phyloP scores from a whole-genome alignment of 805 yeast species.

The Monosporozyma aquatica region DNA sequence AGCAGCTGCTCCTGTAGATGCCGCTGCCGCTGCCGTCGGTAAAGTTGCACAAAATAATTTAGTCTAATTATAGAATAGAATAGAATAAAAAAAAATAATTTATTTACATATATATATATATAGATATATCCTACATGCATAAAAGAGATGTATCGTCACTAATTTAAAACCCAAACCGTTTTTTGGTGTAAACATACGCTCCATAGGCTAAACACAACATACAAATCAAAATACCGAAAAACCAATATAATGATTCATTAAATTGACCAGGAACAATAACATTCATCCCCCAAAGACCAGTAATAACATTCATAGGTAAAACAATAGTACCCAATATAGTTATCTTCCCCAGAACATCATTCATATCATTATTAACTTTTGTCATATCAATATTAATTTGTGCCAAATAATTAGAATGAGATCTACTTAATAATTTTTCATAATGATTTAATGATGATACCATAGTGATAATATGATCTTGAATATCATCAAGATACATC shows the following conservation, averaged over 20 bases:
- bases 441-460: slow-evolving; percentile 90
- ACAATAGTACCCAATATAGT: slow-evolving; percentile 93
- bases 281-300: slow-evolving; percentile 99
- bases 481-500: slow-evolving; percentile 92
- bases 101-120: not conserved
- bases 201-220: slow-evolving; percentile 41
- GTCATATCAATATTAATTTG: slow-evolving; percentile 98
- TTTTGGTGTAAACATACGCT: slow-evolving; percentile 42
- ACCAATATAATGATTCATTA: slow-evolving; percentile 54
- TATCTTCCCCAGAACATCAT: slow-evolving; percentile 88
- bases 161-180: slow-evolving; percentile 32
- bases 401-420: slow-evolving; percentile 94
- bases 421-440: slow-evolving; percentile 84
- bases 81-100: too few relatives aligned
- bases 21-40: slow-evolving; percentile 3
- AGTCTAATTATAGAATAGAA: not conserved
- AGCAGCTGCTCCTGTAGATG: slow-evolving; percentile 5
- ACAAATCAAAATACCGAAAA: slow-evolving; percentile 40
- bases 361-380: slow-evolving; percentile 90
- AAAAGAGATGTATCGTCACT: not conserved
- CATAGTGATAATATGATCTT: slow-evolving; percentile 96
- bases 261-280: slow-evolving; percentile 92
- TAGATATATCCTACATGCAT: not conserved
- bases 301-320: slow-evolving; percentile 86
- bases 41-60: not conserved